Evolutionary conservation across 2,329 filamentous ascomycete species (phyloP).

Genomic region (Xylaria digitata): DNA sequence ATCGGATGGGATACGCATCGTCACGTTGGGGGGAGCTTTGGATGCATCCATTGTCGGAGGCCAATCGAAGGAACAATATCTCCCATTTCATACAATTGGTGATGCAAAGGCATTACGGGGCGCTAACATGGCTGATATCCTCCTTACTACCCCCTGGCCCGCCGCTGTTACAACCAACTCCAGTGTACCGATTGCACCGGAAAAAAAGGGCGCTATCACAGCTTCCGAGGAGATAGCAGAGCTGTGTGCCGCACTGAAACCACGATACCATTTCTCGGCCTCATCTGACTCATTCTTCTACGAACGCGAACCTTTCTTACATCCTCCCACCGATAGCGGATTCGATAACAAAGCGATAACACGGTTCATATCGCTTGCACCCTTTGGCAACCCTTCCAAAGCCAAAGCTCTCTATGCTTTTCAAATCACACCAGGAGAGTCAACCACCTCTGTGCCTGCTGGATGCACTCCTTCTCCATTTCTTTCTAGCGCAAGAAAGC

Average conservation of each 20-base stretch:
- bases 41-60: constrained; percentile 70
- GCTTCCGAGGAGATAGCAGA: constrained; percentile 79
- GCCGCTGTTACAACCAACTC: constrained; percentile 76
- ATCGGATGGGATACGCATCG: constrained; percentile 86
- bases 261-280: constrained; percentile 88
- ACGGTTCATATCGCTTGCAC: constrained; percentile 89
- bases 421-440: constrained; percentile 72
- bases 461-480: constrained; percentile 85
- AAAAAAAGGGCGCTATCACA: constrained; percentile 61
- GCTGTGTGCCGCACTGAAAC: constrained; percentile 81
- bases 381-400: constrained; percentile 79
- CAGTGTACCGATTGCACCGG: constrained; percentile 67
- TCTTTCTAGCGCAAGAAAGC: constrained; percentile 64
- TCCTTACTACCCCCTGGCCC: constrained; percentile 90
- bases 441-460: constrained; percentile 69
- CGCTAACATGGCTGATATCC: constrained; percentile 83
- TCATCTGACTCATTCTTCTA: constrained; percentile 77
- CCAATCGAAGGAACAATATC: constrained; percentile 76
- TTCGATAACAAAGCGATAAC: constrained; percentile 72
- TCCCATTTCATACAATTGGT: constrained; percentile 80
- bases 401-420: constrained; percentile 87
- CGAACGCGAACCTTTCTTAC: constrained; percentile 93
- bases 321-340: constrained; percentile 61
- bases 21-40: constrained; percentile 82
- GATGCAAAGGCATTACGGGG: constrained; percentile 82